These are phyloP conservation scores for Noccaea caerulescens DNA, from an alignment of 345 rosid genomes.

Conservation along the genomic window DNA sequence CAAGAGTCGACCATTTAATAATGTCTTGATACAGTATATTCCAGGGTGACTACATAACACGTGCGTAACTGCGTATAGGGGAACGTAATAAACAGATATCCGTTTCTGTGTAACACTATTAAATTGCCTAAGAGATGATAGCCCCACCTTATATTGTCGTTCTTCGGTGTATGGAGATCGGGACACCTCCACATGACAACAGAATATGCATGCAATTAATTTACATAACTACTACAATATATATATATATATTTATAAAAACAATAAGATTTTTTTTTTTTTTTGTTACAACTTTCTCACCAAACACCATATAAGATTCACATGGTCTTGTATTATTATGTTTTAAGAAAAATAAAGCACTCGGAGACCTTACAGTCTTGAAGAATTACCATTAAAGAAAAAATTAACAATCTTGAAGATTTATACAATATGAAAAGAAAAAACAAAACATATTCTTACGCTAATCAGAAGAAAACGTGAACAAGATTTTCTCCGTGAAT, in stretches of 20 bases:
- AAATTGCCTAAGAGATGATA: background rate
- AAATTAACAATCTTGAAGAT: background rate
- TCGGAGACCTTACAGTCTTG: background rate
- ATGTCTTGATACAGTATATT: no score
- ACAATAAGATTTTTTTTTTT: background rate
- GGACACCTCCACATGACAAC: conserved; percentile 22
- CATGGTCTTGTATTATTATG: background rate
- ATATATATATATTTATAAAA: background rate
- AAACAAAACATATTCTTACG: background rate
- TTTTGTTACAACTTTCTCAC: background rate
- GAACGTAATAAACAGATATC: background rate
- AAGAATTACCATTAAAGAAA: background rate
- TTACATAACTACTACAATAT: background rate
- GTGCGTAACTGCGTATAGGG: background rate
- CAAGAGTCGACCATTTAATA: background rate
- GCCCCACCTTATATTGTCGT: conserved; percentile 1
- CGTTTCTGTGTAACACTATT: background rate
- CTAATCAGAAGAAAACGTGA: background rate
- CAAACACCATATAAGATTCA: conserved; percentile 1
- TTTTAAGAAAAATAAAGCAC: background rate
- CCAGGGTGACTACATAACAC: background rate
- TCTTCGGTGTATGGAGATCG: background rate
- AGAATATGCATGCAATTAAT: conserved; percentile 18
- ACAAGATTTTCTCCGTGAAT: background rate
- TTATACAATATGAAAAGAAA: background rate